Evolutionary conservation across 2,329 filamentous ascomycete genomes (phyloP).

Genomic region (Ilyonectria mors-panacis): DNA sequence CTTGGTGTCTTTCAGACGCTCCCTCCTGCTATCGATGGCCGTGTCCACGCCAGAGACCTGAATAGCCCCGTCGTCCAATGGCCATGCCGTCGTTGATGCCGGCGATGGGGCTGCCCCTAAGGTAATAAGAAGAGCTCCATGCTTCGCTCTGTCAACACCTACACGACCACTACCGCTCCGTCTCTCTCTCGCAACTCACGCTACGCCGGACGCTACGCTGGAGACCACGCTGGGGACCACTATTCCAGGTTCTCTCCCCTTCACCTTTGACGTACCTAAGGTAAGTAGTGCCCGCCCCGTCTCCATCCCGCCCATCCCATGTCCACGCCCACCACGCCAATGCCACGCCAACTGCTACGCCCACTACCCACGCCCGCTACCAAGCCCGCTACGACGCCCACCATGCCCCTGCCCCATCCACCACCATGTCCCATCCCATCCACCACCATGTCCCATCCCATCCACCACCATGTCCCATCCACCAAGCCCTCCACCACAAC

Average conservation of each 20-base stretch:
- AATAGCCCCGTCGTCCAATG: conserved; percentile 18
- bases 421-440: conserved; percentile 36
- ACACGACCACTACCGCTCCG: conserved; percentile 30
- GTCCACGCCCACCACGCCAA: conserved; percentile 26
- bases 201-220: conserved; percentile 22
- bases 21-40: conserved; percentile 24
- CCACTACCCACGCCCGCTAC: conserved; percentile 13
- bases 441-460: conserved; percentile 34
- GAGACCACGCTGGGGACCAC: conserved; percentile 17
- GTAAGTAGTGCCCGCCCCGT: conserved; percentile 40
- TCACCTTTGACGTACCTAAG: conserved; percentile 28
- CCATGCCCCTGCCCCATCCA: conserved; percentile 35
- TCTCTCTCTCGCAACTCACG: conserved; percentile 11
- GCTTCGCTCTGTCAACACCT: conserved; percentile 29
- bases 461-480: conserved; percentile 28
- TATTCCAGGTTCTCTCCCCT: conserved; percentile 27
- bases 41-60: conserved; percentile 13
- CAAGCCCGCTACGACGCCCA: conserved; percentile 25
- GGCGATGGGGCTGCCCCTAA: conserved; percentile 31
- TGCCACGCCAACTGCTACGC: conserved; percentile 7
- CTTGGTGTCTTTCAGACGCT: conserved; percentile 30
- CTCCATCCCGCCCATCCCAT: conserved; percentile 41
- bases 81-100: conserved; percentile 19
- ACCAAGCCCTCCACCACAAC: conserved; percentile 18
- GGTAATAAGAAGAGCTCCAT: conserved; percentile 27